Evolutionary conservation across 352 stramenopile species (phyloP).

Genomic region (Lagenidium sp.): DNA sequence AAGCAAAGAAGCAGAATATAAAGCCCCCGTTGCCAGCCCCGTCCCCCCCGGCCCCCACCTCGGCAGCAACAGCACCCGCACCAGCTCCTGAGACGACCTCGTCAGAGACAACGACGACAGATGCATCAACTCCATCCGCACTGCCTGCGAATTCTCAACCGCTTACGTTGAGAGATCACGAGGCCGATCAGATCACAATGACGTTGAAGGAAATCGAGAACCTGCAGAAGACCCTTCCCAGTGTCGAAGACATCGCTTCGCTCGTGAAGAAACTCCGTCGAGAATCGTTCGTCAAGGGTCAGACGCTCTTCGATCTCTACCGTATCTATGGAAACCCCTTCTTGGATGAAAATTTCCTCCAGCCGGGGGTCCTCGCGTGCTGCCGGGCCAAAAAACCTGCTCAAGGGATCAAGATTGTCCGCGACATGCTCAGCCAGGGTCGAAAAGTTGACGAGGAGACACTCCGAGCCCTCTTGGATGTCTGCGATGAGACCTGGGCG

Average conservation of each 20-base stretch:
- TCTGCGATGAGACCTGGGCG: constrained; percentile 58
- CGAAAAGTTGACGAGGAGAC: constrained; percentile 75
- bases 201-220: constrained; percentile 66
- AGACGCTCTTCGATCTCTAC: constrained; percentile 79
- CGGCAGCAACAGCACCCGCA: not conserved
- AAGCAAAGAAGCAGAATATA: constrained; percentile 4
- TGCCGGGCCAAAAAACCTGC: constrained; percentile 67
- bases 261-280: constrained; percentile 49
- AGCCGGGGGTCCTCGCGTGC: constrained; percentile 66
- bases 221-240: constrained; percentile 68
- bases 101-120: no score
- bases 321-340: constrained; percentile 82
- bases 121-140: not conserved
- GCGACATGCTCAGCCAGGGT: constrained; percentile 77
- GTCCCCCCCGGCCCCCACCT: not conserved
- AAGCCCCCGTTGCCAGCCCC: not conserved
- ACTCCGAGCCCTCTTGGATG: constrained; percentile 56
- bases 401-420: constrained; percentile 69
- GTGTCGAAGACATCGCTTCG: constrained; percentile 45
- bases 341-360: constrained; percentile 75
- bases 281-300: constrained; percentile 67
- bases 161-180: constrained; percentile 23
- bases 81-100: not conserved
- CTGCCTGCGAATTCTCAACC: constrained; percentile 4
- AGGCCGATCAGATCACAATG: constrained; percentile 58